Evolutionary conservation across 768 basidiomycete species (phyloP).

Genomic region (Russula ochroleuca): DNA sequence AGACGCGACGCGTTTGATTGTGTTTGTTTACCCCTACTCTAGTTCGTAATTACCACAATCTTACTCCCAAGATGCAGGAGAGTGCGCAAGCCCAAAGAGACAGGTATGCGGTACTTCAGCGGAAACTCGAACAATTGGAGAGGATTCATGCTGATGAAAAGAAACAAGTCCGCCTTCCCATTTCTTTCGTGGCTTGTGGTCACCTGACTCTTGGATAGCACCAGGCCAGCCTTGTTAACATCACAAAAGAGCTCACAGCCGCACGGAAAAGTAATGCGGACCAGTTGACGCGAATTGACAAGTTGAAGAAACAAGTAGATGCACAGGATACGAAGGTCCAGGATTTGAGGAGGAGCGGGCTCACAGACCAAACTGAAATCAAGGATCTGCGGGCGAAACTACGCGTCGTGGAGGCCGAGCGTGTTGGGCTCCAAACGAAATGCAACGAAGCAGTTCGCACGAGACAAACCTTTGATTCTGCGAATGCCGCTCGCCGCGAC

Average conservation of each 20-base stretch:
- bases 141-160: conserved; percentile 59
- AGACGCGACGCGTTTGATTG: conserved; percentile 24
- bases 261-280: conserved; percentile 48
- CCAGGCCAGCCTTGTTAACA: conserved; percentile 52
- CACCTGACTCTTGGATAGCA: conserved; percentile 42
- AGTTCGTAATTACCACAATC: neutral
- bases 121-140: conserved; percentile 62
- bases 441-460: conserved; percentile 49
- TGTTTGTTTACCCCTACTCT: conserved; percentile 7
- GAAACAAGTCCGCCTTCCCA: conserved; percentile 47
- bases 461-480: conserved; percentile 45
- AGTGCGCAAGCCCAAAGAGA: conserved; percentile 34
- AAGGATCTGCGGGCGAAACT: conserved; percentile 60
- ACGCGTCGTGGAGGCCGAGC: conserved; percentile 53
- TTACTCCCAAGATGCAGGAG: conserved; percentile 8
- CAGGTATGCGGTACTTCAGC: conserved; percentile 52
- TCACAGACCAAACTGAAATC: conserved; percentile 54
- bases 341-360: conserved; percentile 51
- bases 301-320: conserved; percentile 59
- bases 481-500: conserved; percentile 51
- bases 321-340: conserved; percentile 54
- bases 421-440: conserved; percentile 46
- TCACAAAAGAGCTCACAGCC: conserved; percentile 53
- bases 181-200: conserved; percentile 7
- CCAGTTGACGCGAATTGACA: conserved; percentile 51